Conservation (phyloP, 345 rosid species). For the Citrus mangshanensis region DNA sequence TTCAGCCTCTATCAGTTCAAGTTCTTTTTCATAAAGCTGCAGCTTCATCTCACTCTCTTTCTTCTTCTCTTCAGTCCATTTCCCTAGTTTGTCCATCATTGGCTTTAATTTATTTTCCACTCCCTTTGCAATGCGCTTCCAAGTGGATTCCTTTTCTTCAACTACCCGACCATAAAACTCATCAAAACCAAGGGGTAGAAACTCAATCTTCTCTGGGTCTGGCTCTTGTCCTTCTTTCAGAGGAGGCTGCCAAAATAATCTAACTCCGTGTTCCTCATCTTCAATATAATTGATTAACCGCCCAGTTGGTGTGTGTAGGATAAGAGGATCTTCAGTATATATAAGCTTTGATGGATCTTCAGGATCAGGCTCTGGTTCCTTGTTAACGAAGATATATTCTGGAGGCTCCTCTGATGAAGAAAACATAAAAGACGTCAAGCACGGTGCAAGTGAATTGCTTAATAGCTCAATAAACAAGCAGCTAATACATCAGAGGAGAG, state of each 20-base stretch:
- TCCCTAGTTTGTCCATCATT: constrained; percentile 50
- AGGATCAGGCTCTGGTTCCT: constrained; percentile 90
- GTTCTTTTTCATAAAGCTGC: constrained; percentile 64
- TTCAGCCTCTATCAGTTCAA: constrained; percentile 83
- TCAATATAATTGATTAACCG: constrained; percentile 74
- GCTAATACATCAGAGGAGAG: not conserved
- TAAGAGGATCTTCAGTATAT: constrained; percentile 73
- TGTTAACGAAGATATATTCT: constrained; percentile 72
- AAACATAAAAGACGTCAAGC: constrained; percentile 15
- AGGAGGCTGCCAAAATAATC: constrained; percentile 89
- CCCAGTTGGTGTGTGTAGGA: constrained; percentile 80
- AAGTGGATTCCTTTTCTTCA: constrained; percentile 40
- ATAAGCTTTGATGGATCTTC: constrained; percentile 69
- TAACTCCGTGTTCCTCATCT: constrained; percentile 78
- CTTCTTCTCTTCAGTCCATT: constrained; percentile 80
- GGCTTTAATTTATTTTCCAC: constrained; percentile 56
- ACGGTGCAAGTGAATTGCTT: not conserved
- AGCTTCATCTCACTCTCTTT: constrained; percentile 54
- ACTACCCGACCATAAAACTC: constrained; percentile 67
- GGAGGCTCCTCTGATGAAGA: constrained; percentile 66
- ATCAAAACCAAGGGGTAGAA: constrained; percentile 86
- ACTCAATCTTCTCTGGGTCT: constrained; percentile 60
- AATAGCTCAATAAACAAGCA: constrained; percentile 3
- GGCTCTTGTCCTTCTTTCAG: constrained; percentile 67
- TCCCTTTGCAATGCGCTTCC: constrained; percentile 40